These are phyloP conservation scores for Dittrichia graveolens DNA, from an alignment of 129 eudicot genomes.

Conservation along the genomic window DNA sequence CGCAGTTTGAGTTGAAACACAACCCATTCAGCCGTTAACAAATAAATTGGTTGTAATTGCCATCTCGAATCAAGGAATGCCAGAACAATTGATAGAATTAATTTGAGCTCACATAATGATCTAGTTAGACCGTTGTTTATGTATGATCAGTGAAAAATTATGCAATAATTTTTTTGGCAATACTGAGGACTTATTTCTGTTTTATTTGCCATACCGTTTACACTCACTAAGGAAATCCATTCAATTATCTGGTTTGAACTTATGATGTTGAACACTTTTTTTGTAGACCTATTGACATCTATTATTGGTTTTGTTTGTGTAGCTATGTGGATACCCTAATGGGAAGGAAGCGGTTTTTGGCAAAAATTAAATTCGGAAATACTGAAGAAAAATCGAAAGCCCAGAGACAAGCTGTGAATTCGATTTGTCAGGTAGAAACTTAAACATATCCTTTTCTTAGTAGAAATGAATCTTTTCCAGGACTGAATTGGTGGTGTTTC, in stretches of 20 bases:
- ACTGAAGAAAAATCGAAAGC: constrained; percentile 93
- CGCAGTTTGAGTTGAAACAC: not conserved
- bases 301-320: constrained; percentile 29
- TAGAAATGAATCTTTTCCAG: not conserved
- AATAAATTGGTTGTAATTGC: not conserved
- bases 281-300: constrained; percentile 5
- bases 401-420: constrained; percentile 97
- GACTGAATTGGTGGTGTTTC: constrained; percentile 20
- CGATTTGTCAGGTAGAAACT: constrained; percentile 82
- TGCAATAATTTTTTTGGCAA: not conserved
- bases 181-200: no score
- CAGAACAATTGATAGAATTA: no score
- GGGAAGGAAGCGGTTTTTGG: constrained; percentile 87
- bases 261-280: no score
- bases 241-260: no score
- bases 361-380: constrained; percentile 82
- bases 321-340: constrained; percentile 83
- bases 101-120: not conserved
- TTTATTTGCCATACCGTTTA: no score
- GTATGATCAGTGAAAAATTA: not conserved
- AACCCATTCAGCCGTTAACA: not conserved
- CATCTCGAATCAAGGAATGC: not conserved
- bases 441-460: not conserved
- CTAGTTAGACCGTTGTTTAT: not conserved
- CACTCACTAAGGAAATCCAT: no score